phyloP scores from a whole-genome alignment of 2,329 filamentous ascomycete genomes.

The Diaporthe longicolla region DNA sequence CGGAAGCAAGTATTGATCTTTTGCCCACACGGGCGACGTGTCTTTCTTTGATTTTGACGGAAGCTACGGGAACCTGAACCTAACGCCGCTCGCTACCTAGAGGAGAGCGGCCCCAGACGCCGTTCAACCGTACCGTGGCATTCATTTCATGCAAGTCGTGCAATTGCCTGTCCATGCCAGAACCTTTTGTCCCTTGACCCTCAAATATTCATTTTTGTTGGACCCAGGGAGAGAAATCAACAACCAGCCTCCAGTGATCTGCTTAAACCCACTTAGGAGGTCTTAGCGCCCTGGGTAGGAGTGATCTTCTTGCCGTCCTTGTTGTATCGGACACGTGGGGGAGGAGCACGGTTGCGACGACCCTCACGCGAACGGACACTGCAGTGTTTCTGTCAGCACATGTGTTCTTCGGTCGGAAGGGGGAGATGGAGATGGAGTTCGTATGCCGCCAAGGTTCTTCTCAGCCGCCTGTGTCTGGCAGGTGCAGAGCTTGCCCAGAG shows the following conservation, averaged over 20 bases:
- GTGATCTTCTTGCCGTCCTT: conserved; percentile 99
- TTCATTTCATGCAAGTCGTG: conserved; percentile 41
- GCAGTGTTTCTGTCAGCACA: conserved; percentile 58
- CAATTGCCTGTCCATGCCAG: conserved; percentile 39
- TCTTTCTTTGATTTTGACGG: conserved; percentile 41
- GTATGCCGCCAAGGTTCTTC: conserved; percentile 57
- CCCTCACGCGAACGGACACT: conserved; percentile 98
- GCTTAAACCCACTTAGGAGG: conserved; percentile 54
- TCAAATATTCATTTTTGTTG: conserved; percentile 26
- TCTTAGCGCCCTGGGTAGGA: conserved; percentile 84
- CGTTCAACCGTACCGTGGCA: conserved; percentile 36
- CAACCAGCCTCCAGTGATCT: conserved; percentile 24
- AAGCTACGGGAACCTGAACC: conserved; percentile 41
- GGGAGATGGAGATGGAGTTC: conserved; percentile 41
- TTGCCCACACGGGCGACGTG: conserved; percentile 39
- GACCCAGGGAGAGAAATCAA: conserved; percentile 20
- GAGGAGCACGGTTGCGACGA: conserved; percentile 98
- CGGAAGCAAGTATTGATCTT: background rate
- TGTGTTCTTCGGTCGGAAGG: conserved; percentile 45
- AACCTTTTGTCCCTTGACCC: conserved; percentile 38
- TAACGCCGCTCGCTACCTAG: conserved; percentile 39
- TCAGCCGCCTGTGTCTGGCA: conserved; percentile 59
- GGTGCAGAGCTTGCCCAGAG: conserved; percentile 30
- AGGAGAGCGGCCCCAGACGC: conserved; percentile 39
- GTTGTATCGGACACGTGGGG: conserved; percentile 98